Evolutionary conservation across 2,329 filamentous ascomycete species (phyloP).

Genomic region (Teratosphaeria viscida): DNA sequence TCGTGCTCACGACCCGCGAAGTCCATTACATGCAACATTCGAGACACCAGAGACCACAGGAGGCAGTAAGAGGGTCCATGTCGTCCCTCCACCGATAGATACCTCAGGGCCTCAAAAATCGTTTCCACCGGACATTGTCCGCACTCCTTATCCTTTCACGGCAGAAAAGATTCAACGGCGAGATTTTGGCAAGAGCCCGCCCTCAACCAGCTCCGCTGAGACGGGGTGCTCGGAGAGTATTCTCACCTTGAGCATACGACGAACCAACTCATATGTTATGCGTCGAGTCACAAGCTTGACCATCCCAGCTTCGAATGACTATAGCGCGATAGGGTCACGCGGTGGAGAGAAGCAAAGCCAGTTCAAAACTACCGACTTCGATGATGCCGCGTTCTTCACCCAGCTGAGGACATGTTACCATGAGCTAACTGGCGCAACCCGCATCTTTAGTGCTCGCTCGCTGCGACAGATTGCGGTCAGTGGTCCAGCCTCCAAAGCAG

Average conservation of each 20-base stretch:
- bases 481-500: conserved; percentile 14
- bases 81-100: conserved; percentile 26
- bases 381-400: conserved; percentile 25
- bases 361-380: conserved; percentile 20
- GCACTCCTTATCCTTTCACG: conserved; percentile 24
- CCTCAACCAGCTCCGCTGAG: background rate
- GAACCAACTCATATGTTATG: conserved; percentile 13
- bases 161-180: conserved; percentile 16
- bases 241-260: conserved; percentile 23
- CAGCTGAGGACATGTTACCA: conserved; percentile 19
- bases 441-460: conserved; percentile 23
- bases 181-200: conserved; percentile 2
- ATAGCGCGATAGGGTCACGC: conserved; percentile 11
- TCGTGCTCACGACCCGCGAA: conserved; percentile 14
- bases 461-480: conserved; percentile 21
- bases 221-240: conserved; percentile 13
- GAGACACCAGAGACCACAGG: conserved; percentile 3
- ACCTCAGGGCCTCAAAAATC: conserved; percentile 12
- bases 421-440: conserved; percentile 15
- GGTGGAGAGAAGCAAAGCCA: conserved; percentile 12
- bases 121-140: conserved; percentile 19
- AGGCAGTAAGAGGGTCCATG: conserved; percentile 20
- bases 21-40: conserved; percentile 11
- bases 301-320: conserved; percentile 21
- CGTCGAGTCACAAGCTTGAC: conserved; percentile 17